Conservation (phyloP, 192 early-diverging fungal species). For the Spizellomyces punctatus region DNA sequence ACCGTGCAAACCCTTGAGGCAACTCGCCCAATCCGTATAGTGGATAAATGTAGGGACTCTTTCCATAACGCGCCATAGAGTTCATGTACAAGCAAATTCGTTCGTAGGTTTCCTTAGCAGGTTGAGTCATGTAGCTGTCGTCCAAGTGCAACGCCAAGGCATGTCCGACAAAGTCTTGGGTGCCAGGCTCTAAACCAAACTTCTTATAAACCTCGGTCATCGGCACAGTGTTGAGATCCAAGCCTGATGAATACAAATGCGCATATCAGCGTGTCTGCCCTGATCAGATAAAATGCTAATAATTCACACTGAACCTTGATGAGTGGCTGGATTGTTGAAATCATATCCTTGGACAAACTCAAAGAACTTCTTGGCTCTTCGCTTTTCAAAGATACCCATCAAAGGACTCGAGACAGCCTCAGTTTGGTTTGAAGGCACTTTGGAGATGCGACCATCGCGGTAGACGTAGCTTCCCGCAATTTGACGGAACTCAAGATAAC, state of each 20-base stretch:
- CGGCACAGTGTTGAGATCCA: constrained; percentile 74
- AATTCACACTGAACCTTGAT: constrained; percentile 54
- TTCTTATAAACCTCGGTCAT: constrained; percentile 89
- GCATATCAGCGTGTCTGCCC: background rate
- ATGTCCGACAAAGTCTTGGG: constrained; percentile 98
- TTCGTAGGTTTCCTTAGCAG: constrained; percentile 85
- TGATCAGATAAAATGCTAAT: background rate
- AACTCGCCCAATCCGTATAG: constrained; percentile 97
- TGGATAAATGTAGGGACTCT: constrained; percentile 98
- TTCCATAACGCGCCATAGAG: constrained; percentile 90
- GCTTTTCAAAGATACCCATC: constrained; percentile 95
- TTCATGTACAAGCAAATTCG: constrained; percentile 90
- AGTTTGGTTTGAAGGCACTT: constrained; percentile 88
- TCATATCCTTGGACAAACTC: constrained; percentile 93
- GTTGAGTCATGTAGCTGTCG: constrained; percentile 67
- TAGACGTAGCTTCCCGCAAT: constrained; percentile 93
- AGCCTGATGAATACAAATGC: constrained; percentile 41
- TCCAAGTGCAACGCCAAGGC: constrained; percentile 95
- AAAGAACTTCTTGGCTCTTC: constrained; percentile 90
- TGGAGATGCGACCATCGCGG: constrained; percentile 86
- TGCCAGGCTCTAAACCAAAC: constrained; percentile 90
- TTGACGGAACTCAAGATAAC: constrained; percentile 97
- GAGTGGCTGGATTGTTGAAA: constrained; percentile 78
- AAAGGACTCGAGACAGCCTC: constrained; percentile 86
- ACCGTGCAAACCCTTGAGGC: constrained; percentile 95